A percentile compares a stretch with the other conserved stretches of the same genome.
These are phyloP conservation scores for Chalaropsis ovoidea DNA, from an alignment of 2,329 filamentous ascomycete species.

Conservation along the genomic window DNA sequence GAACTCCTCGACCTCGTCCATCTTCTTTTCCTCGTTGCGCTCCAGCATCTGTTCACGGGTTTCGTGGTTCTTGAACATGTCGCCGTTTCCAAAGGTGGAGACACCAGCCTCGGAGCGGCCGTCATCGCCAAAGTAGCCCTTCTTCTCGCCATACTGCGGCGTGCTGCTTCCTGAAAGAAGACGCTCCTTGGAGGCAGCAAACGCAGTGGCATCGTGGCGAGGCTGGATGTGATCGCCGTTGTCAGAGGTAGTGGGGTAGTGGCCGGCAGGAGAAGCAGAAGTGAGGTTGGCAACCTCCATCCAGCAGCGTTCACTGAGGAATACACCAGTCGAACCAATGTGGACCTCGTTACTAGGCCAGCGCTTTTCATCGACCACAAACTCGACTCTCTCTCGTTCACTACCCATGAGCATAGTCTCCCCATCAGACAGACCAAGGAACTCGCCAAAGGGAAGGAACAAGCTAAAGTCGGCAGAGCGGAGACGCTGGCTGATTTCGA, in stretches of 20 bases:
- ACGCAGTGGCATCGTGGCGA: slow-evolving; percentile 46
- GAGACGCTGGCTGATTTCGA: slow-evolving; percentile 88
- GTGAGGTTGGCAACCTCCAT: slow-evolving; percentile 71
- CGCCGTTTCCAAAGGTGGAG: slow-evolving; percentile 82
- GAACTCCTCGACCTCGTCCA: slow-evolving; percentile 82
- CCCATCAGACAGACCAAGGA: slow-evolving; percentile 75
- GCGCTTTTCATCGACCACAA: slow-evolving; percentile 80
- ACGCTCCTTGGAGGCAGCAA: slow-evolving; percentile 53
- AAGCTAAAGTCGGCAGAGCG: slow-evolving; percentile 90
- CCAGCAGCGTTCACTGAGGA: slow-evolving; percentile 94
- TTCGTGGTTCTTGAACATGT: slow-evolving; percentile 97
- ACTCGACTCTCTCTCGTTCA: slow-evolving; percentile 82
- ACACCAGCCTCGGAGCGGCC: slow-evolving; percentile 80
- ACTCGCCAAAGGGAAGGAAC: slow-evolving; percentile 92
- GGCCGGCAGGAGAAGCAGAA: slow-evolving; percentile 29
- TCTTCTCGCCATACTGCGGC: slow-evolving; percentile 62
- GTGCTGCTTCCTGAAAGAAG: slow-evolving; percentile 43
- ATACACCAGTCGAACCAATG: slow-evolving; percentile 84
- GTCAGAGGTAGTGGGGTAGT: slow-evolving; percentile 48
- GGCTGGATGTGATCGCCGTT: slow-evolving; percentile 49
- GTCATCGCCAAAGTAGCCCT: slow-evolving; percentile 77
- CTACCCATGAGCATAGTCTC: slow-evolving; percentile 82
- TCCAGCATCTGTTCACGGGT: slow-evolving; percentile 91
- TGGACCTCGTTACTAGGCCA: slow-evolving; percentile 90
- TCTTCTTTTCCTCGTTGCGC: slow-evolving; percentile 80